Evolutionary conservation across 306 rosid species (phyloP), one percentile per base, ranked within the genome.

Genomic region (Prunus mira): DNA sequence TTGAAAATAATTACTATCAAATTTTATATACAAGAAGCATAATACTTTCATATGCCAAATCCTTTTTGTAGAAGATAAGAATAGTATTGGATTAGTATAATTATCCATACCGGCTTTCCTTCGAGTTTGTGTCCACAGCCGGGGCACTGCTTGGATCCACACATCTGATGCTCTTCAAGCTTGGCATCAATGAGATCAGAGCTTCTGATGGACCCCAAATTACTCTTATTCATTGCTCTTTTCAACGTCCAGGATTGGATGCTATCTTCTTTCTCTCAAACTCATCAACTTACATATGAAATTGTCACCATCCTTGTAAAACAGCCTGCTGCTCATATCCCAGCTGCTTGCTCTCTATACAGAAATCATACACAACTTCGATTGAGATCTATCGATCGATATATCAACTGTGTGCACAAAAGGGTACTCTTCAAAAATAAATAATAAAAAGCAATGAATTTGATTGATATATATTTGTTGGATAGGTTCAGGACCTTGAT

Each of bases 71-170:
- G 57, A 56, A 41, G 55, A 41, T 46, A 57, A 52, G 52, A 72
- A 41, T n/a, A 20, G 24, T 28, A 34, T 17, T 27, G 41, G 38
- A 72, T 57, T 15, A 47, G 58, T 24, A 57, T 55, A 24, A 73
- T 73, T 49, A 5, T 67, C 22, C 80, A 32, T 91, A 93, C 98
- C 92, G 91, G 96, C 77, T 92, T 93, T 68, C 82, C 84, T 84
- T 93, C 91, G 55, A 93, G 91, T 78, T 86, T 88, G 87, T 93
- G 98, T 49, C 98, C 98, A 71, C 98, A 93, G 76, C 98, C 91
- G 25, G 98, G 98, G 83, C 97, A 91, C 81, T 88, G 97, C 81
- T 93, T 93, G 84, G 98, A 91, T 91, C 96, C 97, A 85, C 96
- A 91, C 89, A 88, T 82, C 83, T 91, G 97, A 87, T 93, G 97